Evolutionary conservation across 768 basidiomycete genomes (phyloP).

Genomic region (Calvatia gigantea): DNA sequence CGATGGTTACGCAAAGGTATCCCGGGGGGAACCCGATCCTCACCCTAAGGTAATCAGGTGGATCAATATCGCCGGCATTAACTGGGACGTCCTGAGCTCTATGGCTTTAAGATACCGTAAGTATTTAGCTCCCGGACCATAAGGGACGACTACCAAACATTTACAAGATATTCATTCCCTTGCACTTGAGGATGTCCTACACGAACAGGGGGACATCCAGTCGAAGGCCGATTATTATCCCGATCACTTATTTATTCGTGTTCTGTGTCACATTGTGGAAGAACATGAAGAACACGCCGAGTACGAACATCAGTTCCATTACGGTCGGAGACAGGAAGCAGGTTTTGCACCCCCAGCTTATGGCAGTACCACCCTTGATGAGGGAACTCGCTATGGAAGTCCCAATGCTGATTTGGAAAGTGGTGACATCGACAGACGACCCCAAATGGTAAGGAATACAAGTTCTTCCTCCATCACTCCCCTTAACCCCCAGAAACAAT

Average conservation of each 20-base stretch:
- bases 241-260: conserved; percentile 61
- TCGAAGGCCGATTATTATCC: conserved; percentile 45
- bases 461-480: not conserved
- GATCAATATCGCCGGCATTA: conserved; percentile 61
- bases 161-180: conserved; percentile 58
- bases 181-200: conserved; percentile 62
- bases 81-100: conserved; percentile 63
- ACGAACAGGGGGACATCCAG: conserved; percentile 45
- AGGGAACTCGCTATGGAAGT: not conserved
- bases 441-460: not conserved
- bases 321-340: not conserved
- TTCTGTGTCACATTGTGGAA: conserved; percentile 47
- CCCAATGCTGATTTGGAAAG: not conserved
- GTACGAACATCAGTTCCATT: not conserved
- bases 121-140: conserved; percentile 18
- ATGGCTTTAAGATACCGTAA: conserved; percentile 56
- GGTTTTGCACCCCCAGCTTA: conserved; percentile 1
- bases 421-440: not conserved
- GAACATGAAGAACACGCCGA: not conserved
- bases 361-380: not conserved
- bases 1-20: conserved; percentile 16
- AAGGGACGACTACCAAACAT: conserved; percentile 1
- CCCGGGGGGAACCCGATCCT: conserved; percentile 20
- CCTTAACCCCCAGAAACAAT: not conserved
- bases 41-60: conserved; percentile 44